A percentile compares a stretch with the other conserved stretches of the same genome.
Conservation (phyloP, 805 yeast species). For the Pachysolen tannophilus region DNA sequence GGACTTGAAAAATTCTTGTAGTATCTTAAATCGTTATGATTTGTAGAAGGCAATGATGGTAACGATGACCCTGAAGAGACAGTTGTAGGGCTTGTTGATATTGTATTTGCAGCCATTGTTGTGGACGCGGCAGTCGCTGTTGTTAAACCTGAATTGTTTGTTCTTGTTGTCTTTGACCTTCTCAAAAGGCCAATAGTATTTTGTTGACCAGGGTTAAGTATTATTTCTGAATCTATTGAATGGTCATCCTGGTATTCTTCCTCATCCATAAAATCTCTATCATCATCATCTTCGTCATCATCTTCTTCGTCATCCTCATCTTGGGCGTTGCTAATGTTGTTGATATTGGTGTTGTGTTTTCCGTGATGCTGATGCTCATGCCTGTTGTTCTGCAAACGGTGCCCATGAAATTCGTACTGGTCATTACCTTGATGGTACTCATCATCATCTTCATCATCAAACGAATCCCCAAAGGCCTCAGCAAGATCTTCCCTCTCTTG, state of each 20-base stretch:
- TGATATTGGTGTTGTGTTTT: no score
- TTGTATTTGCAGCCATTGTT: not conserved
- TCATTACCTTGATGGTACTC: no score
- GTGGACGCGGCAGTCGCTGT: not conserved
- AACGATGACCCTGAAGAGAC: not conserved
- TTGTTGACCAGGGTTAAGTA: slow-evolving; percentile 1
- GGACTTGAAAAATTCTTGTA: slow-evolving; percentile 2
- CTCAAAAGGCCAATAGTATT: no score
- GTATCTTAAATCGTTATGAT: no score
- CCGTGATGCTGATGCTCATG: no score
- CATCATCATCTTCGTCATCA: slow-evolving; percentile 16
- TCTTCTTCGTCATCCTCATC: slow-evolving; percentile 24
- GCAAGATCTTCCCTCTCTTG: no score
- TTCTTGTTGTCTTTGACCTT: no score
- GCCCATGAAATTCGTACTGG: no score
- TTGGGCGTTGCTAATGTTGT: slow-evolving; percentile 30
- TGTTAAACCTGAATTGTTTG: not conserved
- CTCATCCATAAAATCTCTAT: slow-evolving; percentile 27
- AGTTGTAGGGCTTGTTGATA: not conserved
- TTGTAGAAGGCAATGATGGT: no score
- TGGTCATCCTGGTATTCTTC: slow-evolving; percentile 28
- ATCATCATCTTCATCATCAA: no score
- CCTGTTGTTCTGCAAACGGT: no score
- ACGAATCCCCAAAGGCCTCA: no score
- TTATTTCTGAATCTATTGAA: slow-evolving; percentile 14